Base-by-base conservation (phyloP, 495 filamentous ascomycete genomes). In the Talaromyces liani region DNA sequence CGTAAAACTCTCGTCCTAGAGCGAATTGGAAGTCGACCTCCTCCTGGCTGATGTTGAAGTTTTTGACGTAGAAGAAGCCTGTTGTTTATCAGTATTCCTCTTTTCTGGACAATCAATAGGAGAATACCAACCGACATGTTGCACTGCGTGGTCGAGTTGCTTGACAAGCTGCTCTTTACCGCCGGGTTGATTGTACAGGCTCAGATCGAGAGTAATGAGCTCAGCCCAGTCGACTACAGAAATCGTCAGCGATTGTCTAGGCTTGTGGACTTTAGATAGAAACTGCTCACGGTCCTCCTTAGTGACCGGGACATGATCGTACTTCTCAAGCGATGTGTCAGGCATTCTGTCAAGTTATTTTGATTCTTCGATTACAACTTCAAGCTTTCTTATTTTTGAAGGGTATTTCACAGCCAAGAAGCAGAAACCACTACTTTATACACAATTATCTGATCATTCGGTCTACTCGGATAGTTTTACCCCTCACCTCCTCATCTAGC, bases 1-100 rank as follows among this genome's bases (percentile, higher is more conserved):
- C 69, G 69, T 84, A 83, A 66, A 85, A 79, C 25, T 79, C 77
- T 58, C 79, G 77, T 18, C 77, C 83, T 0, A 86, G 69, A 49
- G 82, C 80, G 63, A 84, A 87, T 65, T 87, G 84, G 22, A 75
- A 75, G 58, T 81, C 75, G 8, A 87, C 74, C 64, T 84, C 77
- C 56, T 85, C 83, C 61, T 85, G 76, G 31, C 73, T 72, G 56
- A 86, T 78, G 49, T 81, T 82, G 64, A 83, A 81, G 68, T 80
- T 79, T 45, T 74, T 79, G 6, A 86, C 79, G 64, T 84, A 83
- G 69, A 85, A 85, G 69, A 85, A 85, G 16, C 80, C 80, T 80
- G 41, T 62, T 72, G 61, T 66, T 54, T 60, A 69, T 73, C 61
- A 31, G 20, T 41, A 36, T 55, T 54, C 24, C 68, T 61, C 56